Evolutionary conservation across 176 grass and related monocot species (phyloP).

Genomic region (Oryza nivara): DNA sequence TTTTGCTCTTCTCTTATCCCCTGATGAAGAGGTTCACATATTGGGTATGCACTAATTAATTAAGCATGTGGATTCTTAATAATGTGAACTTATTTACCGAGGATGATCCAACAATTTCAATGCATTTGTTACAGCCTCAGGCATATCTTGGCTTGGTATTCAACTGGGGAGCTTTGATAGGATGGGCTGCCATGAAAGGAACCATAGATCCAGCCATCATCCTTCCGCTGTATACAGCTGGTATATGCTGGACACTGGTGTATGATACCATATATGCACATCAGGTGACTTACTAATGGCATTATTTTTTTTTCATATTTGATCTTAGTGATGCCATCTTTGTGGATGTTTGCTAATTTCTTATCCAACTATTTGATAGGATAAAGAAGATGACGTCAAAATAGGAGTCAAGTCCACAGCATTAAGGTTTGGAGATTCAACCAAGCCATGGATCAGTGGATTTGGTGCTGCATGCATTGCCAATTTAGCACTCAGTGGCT

Average conservation of each 20-base stretch:
- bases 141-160: constrained; percentile 82
- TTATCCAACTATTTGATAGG: constrained; percentile 50
- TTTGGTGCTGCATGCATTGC: constrained; percentile 68
- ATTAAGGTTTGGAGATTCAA: constrained; percentile 73
- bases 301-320: neutral
- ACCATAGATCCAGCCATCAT: constrained; percentile 65
- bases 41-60: constrained; percentile 56
- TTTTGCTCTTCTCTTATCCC: constrained; percentile 85
- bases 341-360: neutral
- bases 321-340: neutral
- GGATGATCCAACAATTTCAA: neutral
- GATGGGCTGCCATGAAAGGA: constrained; percentile 81
- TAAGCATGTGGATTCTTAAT: neutral
- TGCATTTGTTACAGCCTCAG: constrained; percentile 69
- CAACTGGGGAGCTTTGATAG: constrained; percentile 97
- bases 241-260: constrained; percentile 89
- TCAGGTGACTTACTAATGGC: constrained; percentile 60
- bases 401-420: constrained; percentile 91
- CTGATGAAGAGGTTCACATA: constrained; percentile 93
- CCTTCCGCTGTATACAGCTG: constrained; percentile 76
- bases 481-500: constrained; percentile 63
- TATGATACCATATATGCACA: constrained; percentile 96
- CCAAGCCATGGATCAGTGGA: constrained; percentile 75
- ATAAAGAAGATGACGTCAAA: constrained; percentile 92
- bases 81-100: neutral